phyloP scores from a whole-genome alignment of 108 stramenopile species.

The Nitzschia sp. region DNA sequence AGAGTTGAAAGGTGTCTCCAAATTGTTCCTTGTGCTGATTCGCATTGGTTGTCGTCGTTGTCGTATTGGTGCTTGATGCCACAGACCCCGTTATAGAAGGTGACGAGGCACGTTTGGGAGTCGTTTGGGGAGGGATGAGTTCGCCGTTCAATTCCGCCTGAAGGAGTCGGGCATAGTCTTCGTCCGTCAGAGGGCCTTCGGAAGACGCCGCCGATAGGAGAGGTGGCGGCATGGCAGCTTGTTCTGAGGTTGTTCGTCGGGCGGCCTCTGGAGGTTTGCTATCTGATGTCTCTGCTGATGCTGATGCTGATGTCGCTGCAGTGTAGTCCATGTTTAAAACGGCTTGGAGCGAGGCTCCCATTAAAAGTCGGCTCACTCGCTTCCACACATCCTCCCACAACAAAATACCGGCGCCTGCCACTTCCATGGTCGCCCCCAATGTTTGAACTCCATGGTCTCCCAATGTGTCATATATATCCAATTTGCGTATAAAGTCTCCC shows the following conservation, averaged over 20 bases:
- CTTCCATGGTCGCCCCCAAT: conserved; percentile 66
- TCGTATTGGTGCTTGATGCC: too few species aligned
- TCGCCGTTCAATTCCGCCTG: conserved; percentile 63
- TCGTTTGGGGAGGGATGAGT: conserved; percentile 4
- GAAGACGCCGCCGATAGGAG: conserved; percentile 15
- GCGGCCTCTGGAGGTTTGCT: too few species aligned
- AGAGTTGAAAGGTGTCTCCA: conserved; percentile 57
- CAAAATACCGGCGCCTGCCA: conserved; percentile 73
- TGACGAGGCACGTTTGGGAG: conserved; percentile 4
- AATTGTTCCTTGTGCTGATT: conserved; percentile 11
- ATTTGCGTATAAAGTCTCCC: conserved; percentile 46
- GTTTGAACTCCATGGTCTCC: conserved; percentile 48
- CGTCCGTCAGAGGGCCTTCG: conserved; percentile 64
- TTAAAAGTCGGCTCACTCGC: conserved; percentile 51
- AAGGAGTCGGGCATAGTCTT: conserved; percentile 56
- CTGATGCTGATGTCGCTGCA: conserved; percentile 4
- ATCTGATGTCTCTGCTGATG: neutral
- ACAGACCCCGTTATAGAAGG: too few species aligned
- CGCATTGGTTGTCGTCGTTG: conserved; percentile 5
- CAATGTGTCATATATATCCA: conserved; percentile 55
- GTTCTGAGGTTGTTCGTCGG: too few species aligned
- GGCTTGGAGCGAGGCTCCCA: conserved; percentile 59
- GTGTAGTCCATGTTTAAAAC: conserved; percentile 41
- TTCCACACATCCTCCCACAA: conserved; percentile 87
- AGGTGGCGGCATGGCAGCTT: neutral